Evolutionary conservation across 2,329 filamentous ascomycete genomes (phyloP), one percentile per base, ranked within the genome.

Genomic region (Penicillium polonicum): DNA sequence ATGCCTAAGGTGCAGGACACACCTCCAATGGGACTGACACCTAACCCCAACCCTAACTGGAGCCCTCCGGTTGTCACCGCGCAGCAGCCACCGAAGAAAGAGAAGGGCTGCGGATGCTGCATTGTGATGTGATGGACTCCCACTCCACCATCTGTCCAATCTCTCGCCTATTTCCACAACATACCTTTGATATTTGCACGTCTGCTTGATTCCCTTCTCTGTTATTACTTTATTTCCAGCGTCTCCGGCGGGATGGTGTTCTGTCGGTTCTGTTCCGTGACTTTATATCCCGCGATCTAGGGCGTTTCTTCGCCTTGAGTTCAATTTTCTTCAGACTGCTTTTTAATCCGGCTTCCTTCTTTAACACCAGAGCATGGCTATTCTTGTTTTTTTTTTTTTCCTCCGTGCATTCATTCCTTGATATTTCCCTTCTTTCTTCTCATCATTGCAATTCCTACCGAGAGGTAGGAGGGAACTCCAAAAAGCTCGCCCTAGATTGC

Each of bases 31-130:
- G 72, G 58, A 52, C 63, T 70, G 51, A 67, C 72, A 29, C 74
- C 74, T 56, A 76, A 65, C 48, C 74, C 74, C 57, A 76, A 65
- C 49, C 69, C 67, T 41, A 76, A 78, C 64, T 69, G 76, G 68
- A 72, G 72, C 41, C 70, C 78, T 4, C 75, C 78, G 10, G 76
- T 81, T 5, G 78, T 82, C 44, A 79, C 80, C 60, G 71, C 85
- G 25, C 82, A 83, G 44, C 80, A 86, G 48, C 78, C 81, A 5
- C 78, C 78, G 12, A 75, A 82, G 64, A 71, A 71, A 62, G 68
- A 70, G 51, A 78, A 81, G 66, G 83, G 85, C 12, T 88, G 88
- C 65, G 86, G 84, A 58, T 89, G 88, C 74, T 92, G 89, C 74
- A 79, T 90, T 60, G 83, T 92, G 65, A 91, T 91, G 89, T 91